A percentile compares a stretch with the other conserved stretches of the same genome.
phyloP scores from a whole-genome alignment of 345 rosid genomes.

The Gossypium bickii region DNA sequence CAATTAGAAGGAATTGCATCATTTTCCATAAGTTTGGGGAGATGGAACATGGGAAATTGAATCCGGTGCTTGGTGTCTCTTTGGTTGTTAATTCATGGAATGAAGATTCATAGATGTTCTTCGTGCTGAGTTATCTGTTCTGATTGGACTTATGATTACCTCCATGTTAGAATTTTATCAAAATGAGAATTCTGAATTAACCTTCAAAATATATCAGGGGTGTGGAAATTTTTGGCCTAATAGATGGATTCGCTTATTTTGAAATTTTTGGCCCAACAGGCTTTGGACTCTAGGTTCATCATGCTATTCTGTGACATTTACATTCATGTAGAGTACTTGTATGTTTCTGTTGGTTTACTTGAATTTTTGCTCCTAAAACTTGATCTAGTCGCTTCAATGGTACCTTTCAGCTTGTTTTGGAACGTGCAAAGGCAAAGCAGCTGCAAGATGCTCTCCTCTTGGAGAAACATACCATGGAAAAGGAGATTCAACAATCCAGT shows the following conservation, averaged over 20 bases:
- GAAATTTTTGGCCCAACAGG: neutral
- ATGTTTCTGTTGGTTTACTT: neutral
- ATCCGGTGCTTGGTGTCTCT: neutral
- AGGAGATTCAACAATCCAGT: slow-evolving; percentile 66
- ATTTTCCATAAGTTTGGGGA: neutral
- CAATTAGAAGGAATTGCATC: neutral
- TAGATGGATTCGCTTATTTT: neutral
- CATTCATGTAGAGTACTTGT: neutral
- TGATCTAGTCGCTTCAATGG: slow-evolving; percentile 20
- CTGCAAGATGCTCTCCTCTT: slow-evolving; percentile 56
- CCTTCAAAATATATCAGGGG: neutral
- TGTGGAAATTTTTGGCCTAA: neutral
- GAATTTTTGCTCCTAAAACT: neutral
- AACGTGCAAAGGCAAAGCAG: slow-evolving; percentile 75
- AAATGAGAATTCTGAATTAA: too few species aligned
- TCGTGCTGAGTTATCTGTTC: neutral
- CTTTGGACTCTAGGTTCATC: neutral
- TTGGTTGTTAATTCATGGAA: neutral
- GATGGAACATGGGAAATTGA: neutral
- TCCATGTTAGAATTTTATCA: too few species aligned
- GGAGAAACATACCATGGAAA: slow-evolving; percentile 58
- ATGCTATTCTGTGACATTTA: neutral
- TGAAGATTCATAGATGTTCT: neutral
- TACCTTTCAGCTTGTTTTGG: slow-evolving; percentile 71
- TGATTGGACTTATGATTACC: too few species aligned